These are phyloP conservation scores for Beauveria brongniartii DNA, from an alignment of 2,329 filamentous ascomycete species.

Conservation along the genomic window DNA sequence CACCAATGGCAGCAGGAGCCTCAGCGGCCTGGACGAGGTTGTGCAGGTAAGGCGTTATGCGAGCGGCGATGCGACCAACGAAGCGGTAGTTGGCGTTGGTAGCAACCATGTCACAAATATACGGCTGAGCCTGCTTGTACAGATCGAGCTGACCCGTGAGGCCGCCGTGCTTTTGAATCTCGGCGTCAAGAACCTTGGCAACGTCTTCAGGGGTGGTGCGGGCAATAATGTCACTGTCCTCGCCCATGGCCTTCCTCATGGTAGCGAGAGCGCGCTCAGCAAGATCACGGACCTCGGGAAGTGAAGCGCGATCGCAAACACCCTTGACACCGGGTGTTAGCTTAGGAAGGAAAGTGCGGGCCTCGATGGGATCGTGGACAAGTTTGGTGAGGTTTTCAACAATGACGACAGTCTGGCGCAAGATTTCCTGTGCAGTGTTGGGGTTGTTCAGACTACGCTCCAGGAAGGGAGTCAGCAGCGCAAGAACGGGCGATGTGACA, in stretches of 20 bases:
- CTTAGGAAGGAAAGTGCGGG: conserved; percentile 89
- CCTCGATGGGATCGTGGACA: conserved; percentile 91
- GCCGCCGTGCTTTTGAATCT: conserved; percentile 64
- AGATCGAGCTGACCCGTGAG: conserved; percentile 51
- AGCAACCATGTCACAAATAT: conserved; percentile 75
- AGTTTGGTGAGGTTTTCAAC: conserved; percentile 97
- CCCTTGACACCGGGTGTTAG: conserved; percentile 87
- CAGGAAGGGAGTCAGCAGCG: conserved; percentile 86
- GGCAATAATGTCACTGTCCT: conserved; percentile 57
- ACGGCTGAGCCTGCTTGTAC: conserved; percentile 61
- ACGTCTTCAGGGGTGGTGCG: conserved; percentile 68
- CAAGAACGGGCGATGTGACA: conserved; percentile 90
- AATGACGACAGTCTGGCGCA: conserved; percentile 92
- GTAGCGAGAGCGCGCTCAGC: conserved; percentile 74
- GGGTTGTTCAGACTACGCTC: conserved; percentile 92
- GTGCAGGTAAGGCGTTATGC: conserved; percentile 68
- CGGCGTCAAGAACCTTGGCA: conserved; percentile 61
- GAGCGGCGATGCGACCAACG: conserved; percentile 60
- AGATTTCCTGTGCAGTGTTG: conserved; percentile 82
- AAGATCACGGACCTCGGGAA: conserved; percentile 90
- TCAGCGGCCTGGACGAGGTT: conserved; percentile 56
- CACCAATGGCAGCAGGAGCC: conserved; percentile 55
- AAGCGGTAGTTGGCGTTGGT: conserved; percentile 82
- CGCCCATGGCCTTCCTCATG: conserved; percentile 88
- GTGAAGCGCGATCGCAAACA: conserved; percentile 78